A percentile compares a stretch with the other conserved stretches of the same genome.
Evolutionary conservation across 768 basidiomycete species (phyloP).

Genomic region (Pisolithus albus): DNA sequence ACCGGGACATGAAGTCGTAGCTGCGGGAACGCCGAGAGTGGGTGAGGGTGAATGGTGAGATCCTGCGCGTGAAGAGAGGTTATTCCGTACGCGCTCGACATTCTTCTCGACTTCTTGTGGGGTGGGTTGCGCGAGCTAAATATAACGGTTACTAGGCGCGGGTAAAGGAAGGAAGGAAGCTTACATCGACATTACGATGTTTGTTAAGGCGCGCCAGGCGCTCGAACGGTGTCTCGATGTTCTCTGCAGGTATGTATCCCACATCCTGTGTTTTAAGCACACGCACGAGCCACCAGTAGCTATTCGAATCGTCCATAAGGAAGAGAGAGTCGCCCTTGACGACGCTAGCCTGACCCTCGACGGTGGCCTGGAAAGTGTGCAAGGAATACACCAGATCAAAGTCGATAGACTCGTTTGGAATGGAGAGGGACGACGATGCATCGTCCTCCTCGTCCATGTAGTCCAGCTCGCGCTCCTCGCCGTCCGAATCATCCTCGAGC

Average conservation of each 20-base stretch:
- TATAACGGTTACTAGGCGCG: neutral
- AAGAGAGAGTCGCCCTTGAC: conserved; percentile 96
- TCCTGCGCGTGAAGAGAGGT: conserved; percentile 42
- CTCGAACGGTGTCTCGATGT: conserved; percentile 98
- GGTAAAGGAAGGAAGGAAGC: conserved; percentile 22
- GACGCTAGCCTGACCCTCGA: conserved; percentile 97
- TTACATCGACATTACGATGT: conserved; percentile 92
- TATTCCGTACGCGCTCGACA: conserved; percentile 48
- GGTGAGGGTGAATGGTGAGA: conserved; percentile 45
- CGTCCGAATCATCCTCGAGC: conserved; percentile 79
- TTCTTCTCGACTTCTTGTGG: conserved; percentile 52
- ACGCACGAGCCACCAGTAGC: conserved; percentile 99
- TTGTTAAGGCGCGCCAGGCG: conserved; percentile 93
- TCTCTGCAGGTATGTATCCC: conserved; percentile 98
- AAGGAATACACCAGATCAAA: conserved; percentile 90
- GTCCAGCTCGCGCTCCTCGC: conserved; percentile 59
- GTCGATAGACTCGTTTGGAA: conserved; percentile 89
- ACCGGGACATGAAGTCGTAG: conserved; percentile 17
- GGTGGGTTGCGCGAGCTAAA: conserved; percentile 28
- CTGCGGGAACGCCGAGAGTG: conserved; percentile 31
- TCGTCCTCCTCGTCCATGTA: conserved; percentile 72
- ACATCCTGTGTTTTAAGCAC: conserved; percentile 98
- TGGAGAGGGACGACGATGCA: conserved; percentile 74
- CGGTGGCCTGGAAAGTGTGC: conserved; percentile 95
- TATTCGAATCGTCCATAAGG: conserved; percentile 96